Percentiles rank a stretch among this genome's conserved stretches.
Evolutionary conservation across 2,329 filamentous ascomycete species (phyloP).

Genomic region (Aspergillus transmontanensis): DNA sequence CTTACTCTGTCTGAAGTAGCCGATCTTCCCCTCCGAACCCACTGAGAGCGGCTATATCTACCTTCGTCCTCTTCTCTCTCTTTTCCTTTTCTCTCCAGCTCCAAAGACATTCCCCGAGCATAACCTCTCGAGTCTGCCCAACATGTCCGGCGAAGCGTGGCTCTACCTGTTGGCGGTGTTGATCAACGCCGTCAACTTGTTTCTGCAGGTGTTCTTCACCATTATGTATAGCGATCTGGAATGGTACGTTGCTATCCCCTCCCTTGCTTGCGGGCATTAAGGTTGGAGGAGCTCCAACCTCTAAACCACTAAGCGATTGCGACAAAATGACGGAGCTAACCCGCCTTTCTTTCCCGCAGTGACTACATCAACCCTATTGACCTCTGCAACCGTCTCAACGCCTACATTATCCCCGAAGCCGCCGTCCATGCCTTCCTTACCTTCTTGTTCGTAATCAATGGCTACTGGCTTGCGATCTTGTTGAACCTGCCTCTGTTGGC

Average conservation of each 20-base stretch:
- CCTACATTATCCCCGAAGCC: slow-evolving; percentile 98
- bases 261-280: not conserved
- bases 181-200: slow-evolving; percentile 99
- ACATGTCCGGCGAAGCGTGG: slow-evolving; percentile 98
- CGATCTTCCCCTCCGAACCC: not conserved
- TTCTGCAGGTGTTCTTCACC: slow-evolving; percentile 99
- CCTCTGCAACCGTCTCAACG: slow-evolving; percentile 99
- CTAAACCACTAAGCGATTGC: slow-evolving; percentile 4
- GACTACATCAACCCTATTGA: slow-evolving; percentile 99
- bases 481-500: slow-evolving; percentile 89
- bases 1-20: not conserved
- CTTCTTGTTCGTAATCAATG: slow-evolving; percentile 94
- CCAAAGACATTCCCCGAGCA: not conserved
- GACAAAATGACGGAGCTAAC: slow-evolving; percentile 32
- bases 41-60: not conserved
- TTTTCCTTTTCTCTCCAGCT: slow-evolving; percentile 10
- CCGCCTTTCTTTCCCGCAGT: slow-evolving; percentile 51
- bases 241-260: slow-evolving; percentile 71
- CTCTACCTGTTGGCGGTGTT: slow-evolving; percentile 96
- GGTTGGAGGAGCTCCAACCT: not conserved
- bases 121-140: slow-evolving; percentile 32
- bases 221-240: slow-evolving; percentile 99
- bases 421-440: slow-evolving; percentile 96
- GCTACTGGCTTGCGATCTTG: slow-evolving; percentile 92
- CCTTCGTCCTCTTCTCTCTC: not conserved